Base-by-base conservation (phyloP, 1,139 yeast genomes). In the Zygosaccharomyces sapae region DNA sequence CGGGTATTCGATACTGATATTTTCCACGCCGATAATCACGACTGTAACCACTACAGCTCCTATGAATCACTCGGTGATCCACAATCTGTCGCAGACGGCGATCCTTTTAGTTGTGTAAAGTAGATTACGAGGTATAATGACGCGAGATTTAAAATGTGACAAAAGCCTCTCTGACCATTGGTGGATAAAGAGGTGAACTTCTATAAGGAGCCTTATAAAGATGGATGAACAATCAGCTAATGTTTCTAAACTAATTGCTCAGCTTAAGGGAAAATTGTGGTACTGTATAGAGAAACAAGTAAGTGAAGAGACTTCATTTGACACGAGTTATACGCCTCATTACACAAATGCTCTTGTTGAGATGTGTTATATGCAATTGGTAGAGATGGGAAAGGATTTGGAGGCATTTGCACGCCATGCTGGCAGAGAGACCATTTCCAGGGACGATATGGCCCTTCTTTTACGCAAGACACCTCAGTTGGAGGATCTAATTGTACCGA, bases 351-450 rank as follows among this genome's bases (percentile, higher is more conserved):
- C 82, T 1, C 63, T 83, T 37, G 86, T 81, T 33, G 88, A 83
- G 57, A 66, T 83, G 41, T 81, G 79, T 8, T 80, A 77, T 60
- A 76, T 79, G 56, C 88, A 82, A 58, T 58, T 63, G 36, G 53
- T 68, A 0, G 66, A 68, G 29, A 62, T 79, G 30, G 86, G 86
- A 0, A 80, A 77, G 46, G 88, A 83, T 59, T 67, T 83, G 48
- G 87, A 82, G 62, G 64, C 75, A 43, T 82, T 83, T 66, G 84
- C 87, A 1, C 52, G 73, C 47, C 88, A 83, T 58, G 88, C 81
- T 0, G 76, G 74, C 18, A 62, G 88, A 36, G 67, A 70, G 47
- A 73, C 76, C 1, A 68, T 82, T 22, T 68, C 69, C 6, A 73
- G 78, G 0, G 74, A 72, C 2, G 89, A 83, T 59, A 50, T 83